Evolutionary conservation across 139 green algal genomes (phyloP).

Genomic region (Diplosphaera chodatii): DNA sequence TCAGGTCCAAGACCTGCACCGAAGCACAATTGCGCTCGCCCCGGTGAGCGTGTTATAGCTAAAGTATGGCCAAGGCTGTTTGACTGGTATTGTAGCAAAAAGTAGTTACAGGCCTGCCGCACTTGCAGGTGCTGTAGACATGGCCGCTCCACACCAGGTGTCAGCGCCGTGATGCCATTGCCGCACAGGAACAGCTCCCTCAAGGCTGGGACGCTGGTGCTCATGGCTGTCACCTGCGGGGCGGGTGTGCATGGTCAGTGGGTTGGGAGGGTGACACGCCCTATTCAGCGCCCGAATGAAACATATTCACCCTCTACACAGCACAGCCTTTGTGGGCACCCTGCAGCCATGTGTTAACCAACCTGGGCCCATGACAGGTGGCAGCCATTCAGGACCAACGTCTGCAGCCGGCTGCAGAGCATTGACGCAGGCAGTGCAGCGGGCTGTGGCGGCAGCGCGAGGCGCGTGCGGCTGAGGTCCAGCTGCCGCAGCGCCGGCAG

Average conservation of each 20-base stretch:
- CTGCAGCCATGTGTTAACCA: not conserved
- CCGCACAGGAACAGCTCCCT: constrained; percentile 57
- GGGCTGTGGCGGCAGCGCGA: constrained; percentile 26
- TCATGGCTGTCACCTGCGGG: constrained; percentile 33
- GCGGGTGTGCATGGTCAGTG: no score
- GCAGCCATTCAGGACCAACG: constrained; percentile 67
- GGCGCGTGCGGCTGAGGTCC: constrained; percentile 50
- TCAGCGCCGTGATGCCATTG: constrained; percentile 42
- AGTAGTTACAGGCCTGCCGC: no score
- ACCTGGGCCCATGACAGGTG: constrained; percentile 51
- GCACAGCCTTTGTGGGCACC: no score
- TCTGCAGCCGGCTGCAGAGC: constrained; percentile 31
- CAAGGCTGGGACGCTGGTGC: constrained; percentile 39
- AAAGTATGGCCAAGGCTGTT: no score
- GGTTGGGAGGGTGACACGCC: no score
- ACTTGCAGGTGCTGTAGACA: constrained; percentile 11
- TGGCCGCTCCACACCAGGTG: constrained; percentile 1
- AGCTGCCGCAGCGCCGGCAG: constrained; percentile 33
- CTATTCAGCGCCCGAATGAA: no score
- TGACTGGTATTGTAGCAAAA: no score
- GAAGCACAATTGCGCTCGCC: no score
- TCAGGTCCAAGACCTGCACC: constrained; percentile 38
- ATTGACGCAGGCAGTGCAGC: not conserved
- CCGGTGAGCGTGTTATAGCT: no score
- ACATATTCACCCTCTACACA: no score